Base-by-base conservation (phyloP, 2,329 filamentous ascomycete species). In the Fusarium caatingaense region DNA sequence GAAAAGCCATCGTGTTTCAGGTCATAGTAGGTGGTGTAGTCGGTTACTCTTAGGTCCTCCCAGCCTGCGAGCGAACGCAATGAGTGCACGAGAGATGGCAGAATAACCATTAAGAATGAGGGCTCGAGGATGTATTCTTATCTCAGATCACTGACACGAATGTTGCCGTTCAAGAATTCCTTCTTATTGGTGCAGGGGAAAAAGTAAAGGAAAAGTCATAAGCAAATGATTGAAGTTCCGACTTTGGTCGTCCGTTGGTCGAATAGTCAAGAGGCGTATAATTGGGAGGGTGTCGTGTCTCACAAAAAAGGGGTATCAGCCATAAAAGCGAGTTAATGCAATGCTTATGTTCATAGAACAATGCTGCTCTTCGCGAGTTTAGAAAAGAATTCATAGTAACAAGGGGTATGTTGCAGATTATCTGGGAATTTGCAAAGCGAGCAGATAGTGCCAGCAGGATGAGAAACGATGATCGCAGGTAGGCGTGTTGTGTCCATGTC, bases 401-500 rank as follows among this genome's bases (percentile, higher is more conserved):
- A 75, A 65, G 74, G 78, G 78, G 78, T 80, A 80, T 80, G 78
- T 74, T 78, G 77, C 75, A 76, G 66, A 75, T 69, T 76, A 78
- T 72, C 66, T 37, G 67, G 64, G 73, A 75, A 72, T 57, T 69
- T 56, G 45, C 68, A 66, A 67, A 66, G 67, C 64, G 69, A 72
- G 64, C 65, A 68, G 60, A 53, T 58, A 59, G 45, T 60, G 67
- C 60, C 64, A 64, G 69, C 69, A 57, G 53, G 55, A 71, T 65
- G 65, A 72, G 45, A 73, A 37, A 37, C 18, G 64, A 72, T 66
- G 44, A 58, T 64, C 58, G 61, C 53, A 60, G 60, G 68, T 62
- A 53, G 53, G 56, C 66, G 63, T 51, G 37, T 66, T 66, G 50
- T 44, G 56, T 66, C 32, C 55, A 65, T 72, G 65, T 53, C 50